Base-by-base conservation (phyloP, 306 rosid genomes). In the Dalbergia cochinchinensis region DNA sequence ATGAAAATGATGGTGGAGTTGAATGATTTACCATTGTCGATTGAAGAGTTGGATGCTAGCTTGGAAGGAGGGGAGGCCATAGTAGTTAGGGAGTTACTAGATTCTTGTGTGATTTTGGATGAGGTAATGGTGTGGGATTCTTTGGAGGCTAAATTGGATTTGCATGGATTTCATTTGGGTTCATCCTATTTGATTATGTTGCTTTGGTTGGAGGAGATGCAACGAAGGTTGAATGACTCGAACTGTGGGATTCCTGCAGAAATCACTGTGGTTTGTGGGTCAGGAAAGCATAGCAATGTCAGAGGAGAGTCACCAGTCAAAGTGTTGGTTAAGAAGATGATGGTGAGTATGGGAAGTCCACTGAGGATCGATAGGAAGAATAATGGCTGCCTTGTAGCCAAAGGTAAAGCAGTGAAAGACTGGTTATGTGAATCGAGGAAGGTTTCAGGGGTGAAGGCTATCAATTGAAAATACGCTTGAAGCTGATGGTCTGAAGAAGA, bases 281-380 rank as follows among this genome's bases (percentile, higher is more conserved):
- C 73, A 7, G 98, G 97, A 67, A 94, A 87, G 85, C 97, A 94
- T 81, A 94, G 93, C 87, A 91, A 5, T 71, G 86, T 91, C 48
- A 86, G 90, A 83, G 97, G 97, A 19, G 89, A 86, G 35, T 87
- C 97, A 1, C 92, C 89, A 0, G 85, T 92, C 15, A 94, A 90
- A 84, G 79, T 11, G 47, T 67, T 94, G 84, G 82, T 92, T 67
- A 91, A 85, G 78, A 82, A 86, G 87, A 92, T 92, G 96, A 77
- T 86, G 90, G 54, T n/a, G n/a, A n/a, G n/a, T 12, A 84, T 84
- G 88, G 70, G 16, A 44, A 79, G 97, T 89, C 97, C 94, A 0
- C 70, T 94, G 78, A 91, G 82, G 77, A 83, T 89, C 8, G 91
- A 91, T 60, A 76, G 94, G 80, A 90, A 89, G 79, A 92, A 94